Evolutionary conservation across 306 rosid species (phyloP), one percentile per base, ranked within the genome.

Genomic region (Lathyrus aphaca): DNA sequence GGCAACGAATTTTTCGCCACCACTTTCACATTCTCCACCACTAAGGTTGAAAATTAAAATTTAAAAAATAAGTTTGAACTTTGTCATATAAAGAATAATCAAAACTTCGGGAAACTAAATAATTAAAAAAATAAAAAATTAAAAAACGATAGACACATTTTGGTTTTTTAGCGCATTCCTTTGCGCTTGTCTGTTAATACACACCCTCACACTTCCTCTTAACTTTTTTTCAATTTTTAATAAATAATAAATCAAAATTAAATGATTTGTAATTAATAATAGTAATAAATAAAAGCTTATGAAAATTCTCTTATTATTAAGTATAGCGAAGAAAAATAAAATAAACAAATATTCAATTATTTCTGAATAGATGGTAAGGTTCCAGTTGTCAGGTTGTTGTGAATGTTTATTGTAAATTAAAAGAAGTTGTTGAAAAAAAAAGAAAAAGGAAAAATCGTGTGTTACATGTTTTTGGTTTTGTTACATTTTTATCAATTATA

Each of bases 331-430:
- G 71, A 65, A 66, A 62, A 30, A 30, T 4, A 29, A 77, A 64
- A 61, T 5, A 14, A 53, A 2, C 7, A 7, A 35, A n/a, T 21
- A 21, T 7, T 8, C 16, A 32, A 7, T 6, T n/a, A 46, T 49
- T 57, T 55, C 50, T 40, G 49, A 23, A 4, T 64, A 54, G 7
- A 62, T 62, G 21, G 70, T 56, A 69, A 80, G 18, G 49, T 61
- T 71, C n/a, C 45, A 50, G 56, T 66, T 25, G 59, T 61, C 45
- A 12, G 85, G 82, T 76, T 59, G 79, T 73, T 73, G 79, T 57
- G 69, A 55, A 58, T 30, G 84, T 80, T 78, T 55, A 78, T 78
- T 65, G 73, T 35, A 50, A 63, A 29, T 72, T 77, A 21, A 73
- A 69, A 62, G 5, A 10, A 70, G 85, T 79, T 9, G 86, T 82